Evolutionary conservation across 306 rosid genomes (phyloP).

Genomic region (Ormosia semicastrata): DNA sequence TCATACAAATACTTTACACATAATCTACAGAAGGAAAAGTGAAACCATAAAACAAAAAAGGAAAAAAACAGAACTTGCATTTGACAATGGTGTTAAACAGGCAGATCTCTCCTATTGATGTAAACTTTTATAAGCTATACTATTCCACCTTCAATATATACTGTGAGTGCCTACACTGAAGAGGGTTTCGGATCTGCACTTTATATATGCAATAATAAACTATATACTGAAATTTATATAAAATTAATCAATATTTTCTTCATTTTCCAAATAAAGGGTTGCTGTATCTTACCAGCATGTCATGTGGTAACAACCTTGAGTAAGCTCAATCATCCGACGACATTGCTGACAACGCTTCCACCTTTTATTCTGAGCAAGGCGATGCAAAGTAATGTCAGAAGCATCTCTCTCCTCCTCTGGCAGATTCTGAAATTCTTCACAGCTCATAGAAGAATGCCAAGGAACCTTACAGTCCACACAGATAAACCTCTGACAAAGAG

Average conservation of each 20-base stretch:
- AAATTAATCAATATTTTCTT: neutral
- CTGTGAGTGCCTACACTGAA: neutral
- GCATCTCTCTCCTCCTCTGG: slow-evolving; percentile 85
- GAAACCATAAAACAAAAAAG: neutral
- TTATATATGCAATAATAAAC: neutral
- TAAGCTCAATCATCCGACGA: slow-evolving; percentile 78
- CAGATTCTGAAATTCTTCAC: slow-evolving; percentile 74
- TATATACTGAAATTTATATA: neutral
- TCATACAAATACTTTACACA: neutral
- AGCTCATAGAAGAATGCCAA: slow-evolving; percentile 89
- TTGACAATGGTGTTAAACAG: neutral
- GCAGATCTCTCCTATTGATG: neutral
- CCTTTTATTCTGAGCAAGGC: slow-evolving; percentile 69
- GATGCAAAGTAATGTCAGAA: slow-evolving; percentile 67
- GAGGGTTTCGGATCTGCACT: neutral
- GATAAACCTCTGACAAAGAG: slow-evolving; percentile 78
- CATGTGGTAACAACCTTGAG: slow-evolving; percentile 92
- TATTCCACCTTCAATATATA: neutral
- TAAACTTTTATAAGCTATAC: neutral
- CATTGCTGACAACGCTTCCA: slow-evolving; percentile 97
- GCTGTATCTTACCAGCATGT: slow-evolving; percentile 77
- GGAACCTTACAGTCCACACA: slow-evolving; percentile 87
- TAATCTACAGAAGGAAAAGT: neutral
- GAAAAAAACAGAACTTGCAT: slow-evolving; percentile 1
- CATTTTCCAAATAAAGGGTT: neutral